Base-by-base conservation (phyloP, 805 yeast genomes). In the Lachancea nothofagi region DNA sequence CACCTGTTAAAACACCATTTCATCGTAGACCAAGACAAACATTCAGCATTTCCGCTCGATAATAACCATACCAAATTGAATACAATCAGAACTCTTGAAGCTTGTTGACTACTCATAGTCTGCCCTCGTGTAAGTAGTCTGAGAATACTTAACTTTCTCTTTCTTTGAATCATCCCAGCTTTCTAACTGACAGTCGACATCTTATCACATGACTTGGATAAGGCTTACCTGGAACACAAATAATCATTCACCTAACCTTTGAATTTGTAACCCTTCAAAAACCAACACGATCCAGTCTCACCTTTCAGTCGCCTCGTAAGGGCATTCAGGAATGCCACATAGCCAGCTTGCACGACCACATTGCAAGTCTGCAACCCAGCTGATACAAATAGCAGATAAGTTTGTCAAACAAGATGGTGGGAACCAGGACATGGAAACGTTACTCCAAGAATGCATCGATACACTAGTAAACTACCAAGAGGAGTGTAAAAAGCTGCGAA, bases 381-480 rank as follows among this genome's bases (percentile, higher is more conserved):
- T 51, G 24, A 42, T 54, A 7, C 33, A 40, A 15, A 43, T 51
- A 26, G 56, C 50, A 6, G 50, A 50, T 36, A 45, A 49, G 17
- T 57, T 56, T 35, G 46, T 57, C 13, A 29, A 31, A 13, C 50
- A 50, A 31, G 54, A 50, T 23, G 39, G 36, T 15, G 46, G 46
- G 17, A 31, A 39, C 7, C 43, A 45, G 23, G 53, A 49, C 42
- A 46, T 61, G 49, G 55, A 51, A 38, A 28, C 35, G 12, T 39
- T 53, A 1, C 29, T 61, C 33, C 54, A 59, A 31, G 50, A 55
- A 29, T 59, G 63, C 40, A 49, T 61, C 17, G 58, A 61, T 26
- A 57, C 59, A 4, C 41, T 61, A 40, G 54, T 59, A 14, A 51
- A 53, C 22, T 61, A 58, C 46, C 53, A 55, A 36, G 59, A 56